Conservation (phyloP, 202 grass and related monocot genomes). For the Digitaria exilis region DNA sequence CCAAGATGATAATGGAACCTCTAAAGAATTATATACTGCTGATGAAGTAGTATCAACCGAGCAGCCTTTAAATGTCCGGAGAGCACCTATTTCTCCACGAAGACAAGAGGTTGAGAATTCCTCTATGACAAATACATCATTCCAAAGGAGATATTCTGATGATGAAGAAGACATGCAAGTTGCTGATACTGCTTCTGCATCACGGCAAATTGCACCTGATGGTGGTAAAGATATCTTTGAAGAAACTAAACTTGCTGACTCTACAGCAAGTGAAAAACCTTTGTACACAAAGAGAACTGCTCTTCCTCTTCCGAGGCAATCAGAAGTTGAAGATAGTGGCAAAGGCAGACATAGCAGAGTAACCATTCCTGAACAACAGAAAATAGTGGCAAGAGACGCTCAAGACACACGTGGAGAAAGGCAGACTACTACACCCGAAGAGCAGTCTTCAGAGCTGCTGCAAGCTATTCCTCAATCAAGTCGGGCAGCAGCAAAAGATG, state of each 20-base stretch:
- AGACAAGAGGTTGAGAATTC: slow-evolving; percentile 12
- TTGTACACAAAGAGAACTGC: background rate
- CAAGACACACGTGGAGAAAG: slow-evolving; percentile 19
- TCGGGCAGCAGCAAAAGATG: slow-evolving; percentile 4
- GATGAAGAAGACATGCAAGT: background rate
- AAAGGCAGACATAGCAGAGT: slow-evolving; percentile 6
- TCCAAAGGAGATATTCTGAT: slow-evolving; percentile 14
- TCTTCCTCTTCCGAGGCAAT: slow-evolving; percentile 21
- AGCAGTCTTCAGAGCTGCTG: background rate
- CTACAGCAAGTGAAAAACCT: background rate
- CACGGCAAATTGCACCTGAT: slow-evolving; percentile 9
- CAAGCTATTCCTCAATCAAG: slow-evolving; percentile 4
- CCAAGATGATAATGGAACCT: slow-evolving; percentile 17
- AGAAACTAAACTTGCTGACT: slow-evolving; percentile 10
- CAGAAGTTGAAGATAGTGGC: slow-evolving; percentile 4
- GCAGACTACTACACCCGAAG: background rate
- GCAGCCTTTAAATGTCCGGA: background rate
- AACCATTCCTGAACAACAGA: slow-evolving; percentile 9
- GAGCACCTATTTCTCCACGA: slow-evolving; percentile 7
- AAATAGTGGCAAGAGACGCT: background rate
- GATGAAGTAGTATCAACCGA: slow-evolving; percentile 16
- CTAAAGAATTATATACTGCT: background rate
- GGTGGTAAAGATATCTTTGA: background rate
- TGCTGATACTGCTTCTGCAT: background rate
- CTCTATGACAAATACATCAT: background rate